Evolutionary conservation across 768 basidiomycete species (phyloP), one percentile per base, ranked within the genome.

Genomic region (Rhodotorula kratochvilovae): DNA sequence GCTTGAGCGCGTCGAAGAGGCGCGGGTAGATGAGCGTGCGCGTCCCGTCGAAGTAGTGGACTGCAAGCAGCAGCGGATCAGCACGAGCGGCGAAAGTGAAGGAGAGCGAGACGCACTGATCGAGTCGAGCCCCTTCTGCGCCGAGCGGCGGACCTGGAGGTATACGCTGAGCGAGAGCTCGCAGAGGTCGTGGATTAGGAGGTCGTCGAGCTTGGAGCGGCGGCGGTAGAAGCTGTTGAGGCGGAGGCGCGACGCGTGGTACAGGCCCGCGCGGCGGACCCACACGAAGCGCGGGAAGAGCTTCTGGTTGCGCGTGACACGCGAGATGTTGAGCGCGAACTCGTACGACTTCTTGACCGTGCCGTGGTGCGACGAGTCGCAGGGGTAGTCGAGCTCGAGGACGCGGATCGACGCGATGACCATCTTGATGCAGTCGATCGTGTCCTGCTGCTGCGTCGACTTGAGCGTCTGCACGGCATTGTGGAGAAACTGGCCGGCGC

Each of bases 351-450:
- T 35, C 75, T 77, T 78, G 70, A 74, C 63, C 25, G 72, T 55
- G 10, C 42, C 67, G 66, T 78, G 70, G 25, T 61, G 36, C 19
- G 59, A 54, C 29, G 67, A 61, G 48, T 78, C 78, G 70, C 71
- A 71, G 2, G 76, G 75, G 59, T 76, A 77, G 72, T 75, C 87
- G 51, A 90, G 81, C 84, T 90, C 81, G 77, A 87, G 89, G 8
- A 87, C 87, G 12, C 70, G 84, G 61, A 90, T 86, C 17, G 87
- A 87, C 58, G 85, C 83, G 58, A 90, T 89, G 67, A 90, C 82
- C 78, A 86, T 85, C 73, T 88, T 85, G 27, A 91, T 88, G 11
- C 88, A 87, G 80, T 93, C 91, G 15, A 93, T 81, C 48, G 81
- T 81, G 65, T 80, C 81, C 50, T 82, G 81, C 19, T 80, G 78